Base-by-base conservation (phyloP, 75 land plant species). In the Pinus albicaulis region DNA sequence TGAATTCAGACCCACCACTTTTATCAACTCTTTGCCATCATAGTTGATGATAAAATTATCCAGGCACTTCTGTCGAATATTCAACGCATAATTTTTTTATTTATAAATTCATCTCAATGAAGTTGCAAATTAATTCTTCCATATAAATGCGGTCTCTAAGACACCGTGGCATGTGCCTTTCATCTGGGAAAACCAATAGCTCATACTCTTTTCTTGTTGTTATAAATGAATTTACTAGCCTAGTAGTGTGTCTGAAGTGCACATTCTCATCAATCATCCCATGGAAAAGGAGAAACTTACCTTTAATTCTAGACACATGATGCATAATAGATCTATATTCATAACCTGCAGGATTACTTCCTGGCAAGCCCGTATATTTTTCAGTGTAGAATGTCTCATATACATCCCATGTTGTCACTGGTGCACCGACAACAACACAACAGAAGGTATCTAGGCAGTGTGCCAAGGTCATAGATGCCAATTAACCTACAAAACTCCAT, bases 231-330 rank as follows among this genome's bases (percentile, higher is more conserved):
- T 96, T 93, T 56, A 96, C 84, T 11, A 96, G 94, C 77, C 97
- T 83, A 16, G 99, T 96, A 0, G 97, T 96, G 90, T 96, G 99
- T 80, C 97, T 81, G 78, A 93, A 96, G 69, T 93, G 99, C 55
- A 96, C 97, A 74, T 96, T 96, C 60, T 96, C 99, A 69, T 96
- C 97, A 55, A 93, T 93, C 99, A 96, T 96, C 13, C 97, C 97
- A 78, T 96, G 99, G 4, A 96, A 94, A 34, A 96, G 86, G 66
- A 96, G 72, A 76, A 96, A 63, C 76, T 87, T 93, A 8, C 97
- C 97, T 69, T 83, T 86, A 71, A 93, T 79, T 70, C 84, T 92
- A 55, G 84, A 71, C 3, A 93, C 91, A 77, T 96, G 99, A 75
- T 88, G 85, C 91, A 93, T 92, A 59, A 96, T 84, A 22, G 94